Base-by-base conservation (phyloP, 2,329 filamentous ascomycete species). In the Fusarium equiseti region DNA sequence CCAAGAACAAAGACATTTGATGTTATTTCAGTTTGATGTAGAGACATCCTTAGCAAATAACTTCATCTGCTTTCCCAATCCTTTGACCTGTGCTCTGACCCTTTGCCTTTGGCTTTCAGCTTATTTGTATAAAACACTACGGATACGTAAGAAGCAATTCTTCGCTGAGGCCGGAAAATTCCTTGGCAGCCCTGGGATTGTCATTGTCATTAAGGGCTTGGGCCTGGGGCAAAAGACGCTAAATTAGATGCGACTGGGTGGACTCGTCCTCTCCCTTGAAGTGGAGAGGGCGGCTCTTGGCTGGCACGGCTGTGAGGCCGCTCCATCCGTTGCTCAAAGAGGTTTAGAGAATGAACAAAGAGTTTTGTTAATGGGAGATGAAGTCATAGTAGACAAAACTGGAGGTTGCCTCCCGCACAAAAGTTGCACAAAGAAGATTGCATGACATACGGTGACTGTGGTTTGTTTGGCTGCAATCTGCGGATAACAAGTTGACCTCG, bases 181-280 rank as follows among this genome's bases (percentile, higher is more conserved):
- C 63, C 55, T 66, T 66, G 62, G 62, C 48, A 44, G 38, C 43
- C 52, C 52, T 38, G 18, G 35, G 35, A n/a, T n/a, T 38, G 35
- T 38, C 35, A 9, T 38, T 38, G 16, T n/a, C 35, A 38, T 38
- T n/a, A 31, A 32, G 27, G 27, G 48, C 26, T 27, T 29, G 15
- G 45, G 18, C 50, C 32, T 52, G 50, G 50, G 32, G 35, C 45
- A 54, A 24, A 13, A 49, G 46, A 16, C 63, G 49, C 63, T 66
- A 66, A 62, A 66, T 57, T 70, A 59, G 68, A 54, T 70, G 64
- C 26, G 26, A 53, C 68, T 43, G 46, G 65, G 50, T 54, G 59
- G 61, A 42, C n/a, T 54, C 16, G 3, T 20, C 35, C 15, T 66
- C 51, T 40, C 64, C 69, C 69, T 72, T 67, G 61, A 43, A 70